phyloP scores from a whole-genome alignment of 768 basidiomycete genomes.

The Lactarius psammicola region DNA sequence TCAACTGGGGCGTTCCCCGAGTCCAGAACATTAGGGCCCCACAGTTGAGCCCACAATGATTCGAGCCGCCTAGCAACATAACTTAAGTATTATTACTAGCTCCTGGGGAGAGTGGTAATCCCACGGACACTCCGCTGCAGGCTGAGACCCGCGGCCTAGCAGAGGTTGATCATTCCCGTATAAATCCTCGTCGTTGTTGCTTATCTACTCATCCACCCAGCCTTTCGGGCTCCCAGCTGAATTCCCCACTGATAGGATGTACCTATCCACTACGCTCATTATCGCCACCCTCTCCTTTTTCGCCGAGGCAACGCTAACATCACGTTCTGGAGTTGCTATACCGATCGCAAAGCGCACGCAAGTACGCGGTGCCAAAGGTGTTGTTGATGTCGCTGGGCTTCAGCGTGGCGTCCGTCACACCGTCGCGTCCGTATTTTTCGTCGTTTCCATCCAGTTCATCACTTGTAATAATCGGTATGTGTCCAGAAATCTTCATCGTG shows the following conservation, averaged over 20 bases:
- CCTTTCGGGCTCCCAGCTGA: background rate
- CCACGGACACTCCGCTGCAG: too few relatives aligned
- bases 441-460: background rate
- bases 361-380: background rate
- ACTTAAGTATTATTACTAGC: too few relatives aligned
- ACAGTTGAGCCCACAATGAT: too few relatives aligned
- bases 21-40: too few relatives aligned
- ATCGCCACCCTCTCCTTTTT: constrained; percentile 6
- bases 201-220: background rate
- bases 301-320: background rate
- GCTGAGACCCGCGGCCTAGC: too few relatives aligned
- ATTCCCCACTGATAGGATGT: background rate
- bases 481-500: constrained; percentile 6
- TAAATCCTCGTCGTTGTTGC: too few relatives aligned
- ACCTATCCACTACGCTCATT: background rate
- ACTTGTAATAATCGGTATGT: background rate
- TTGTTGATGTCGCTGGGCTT: background rate
- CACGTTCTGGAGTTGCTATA: background rate
- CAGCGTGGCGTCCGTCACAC: background rate
- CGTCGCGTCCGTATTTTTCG: background rate
- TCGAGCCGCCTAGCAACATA: too few relatives aligned
- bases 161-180: background rate
- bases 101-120: too few relatives aligned
- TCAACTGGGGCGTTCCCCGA: constrained; percentile 59
- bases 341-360: constrained; percentile 5